A percentile compares a stretch with the other conserved stretches of the same genome.
These are phyloP conservation scores for Cadophora luteo-olivacea DNA, from an alignment of 2,329 filamentous ascomycete genomes.

Conservation along the genomic window DNA sequence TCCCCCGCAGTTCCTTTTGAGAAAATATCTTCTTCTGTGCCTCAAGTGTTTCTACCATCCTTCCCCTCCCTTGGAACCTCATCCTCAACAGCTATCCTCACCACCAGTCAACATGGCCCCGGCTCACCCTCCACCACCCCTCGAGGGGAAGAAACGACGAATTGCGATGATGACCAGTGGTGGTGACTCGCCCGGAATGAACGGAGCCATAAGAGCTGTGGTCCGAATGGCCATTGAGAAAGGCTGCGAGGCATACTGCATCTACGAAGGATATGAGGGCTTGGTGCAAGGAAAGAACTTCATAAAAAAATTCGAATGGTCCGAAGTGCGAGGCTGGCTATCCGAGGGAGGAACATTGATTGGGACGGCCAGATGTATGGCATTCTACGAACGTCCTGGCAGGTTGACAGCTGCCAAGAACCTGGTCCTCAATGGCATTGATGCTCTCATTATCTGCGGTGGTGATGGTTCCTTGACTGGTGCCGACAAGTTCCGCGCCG, in stretches of 20 bases:
- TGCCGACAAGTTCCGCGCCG: conserved; percentile 88
- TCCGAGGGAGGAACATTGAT: conserved; percentile 95
- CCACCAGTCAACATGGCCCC: conserved; percentile 37
- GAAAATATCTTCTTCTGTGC: background rate
- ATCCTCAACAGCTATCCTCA: conserved; percentile 14
- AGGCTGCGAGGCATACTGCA: conserved; percentile 78
- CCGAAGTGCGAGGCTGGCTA: conserved; percentile 92
- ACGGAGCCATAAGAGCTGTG: conserved; percentile 74
- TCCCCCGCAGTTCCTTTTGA: background rate
- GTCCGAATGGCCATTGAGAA: conserved; percentile 90
- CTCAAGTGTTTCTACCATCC: conserved; percentile 4
- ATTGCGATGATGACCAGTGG: conserved; percentile 78
- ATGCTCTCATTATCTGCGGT: conserved; percentile 95
- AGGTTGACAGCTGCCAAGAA: conserved; percentile 90
- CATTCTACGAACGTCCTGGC: conserved; percentile 87
- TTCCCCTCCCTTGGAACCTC: background rate
- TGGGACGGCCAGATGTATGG: conserved; percentile 91
- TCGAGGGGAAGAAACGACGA: conserved; percentile 41
- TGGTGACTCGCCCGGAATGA: conserved; percentile 79
- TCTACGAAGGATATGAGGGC: conserved; percentile 96
- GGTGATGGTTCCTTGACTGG: conserved; percentile 96
- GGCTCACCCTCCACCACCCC: conserved; percentile 34
- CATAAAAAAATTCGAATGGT: conserved; percentile 88
- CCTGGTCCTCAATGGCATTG: conserved; percentile 90
- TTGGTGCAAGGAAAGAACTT: conserved; percentile 87